Evolutionary conservation across 2,329 filamentous ascomycete species (phyloP).

Genomic region (Monosporascus ibericus): DNA sequence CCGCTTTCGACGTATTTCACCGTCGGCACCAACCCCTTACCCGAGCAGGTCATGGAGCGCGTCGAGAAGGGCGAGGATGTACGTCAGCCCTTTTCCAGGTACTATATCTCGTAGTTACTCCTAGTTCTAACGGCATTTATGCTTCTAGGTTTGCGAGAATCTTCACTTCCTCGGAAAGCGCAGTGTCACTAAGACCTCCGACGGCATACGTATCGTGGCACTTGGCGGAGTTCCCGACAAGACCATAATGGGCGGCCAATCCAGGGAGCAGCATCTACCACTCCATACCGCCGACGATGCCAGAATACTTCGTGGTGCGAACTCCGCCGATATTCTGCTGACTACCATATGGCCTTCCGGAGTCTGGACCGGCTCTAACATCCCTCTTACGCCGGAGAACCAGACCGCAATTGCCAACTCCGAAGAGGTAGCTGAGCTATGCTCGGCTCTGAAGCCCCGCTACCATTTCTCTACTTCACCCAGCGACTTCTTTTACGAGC

Average conservation of each 20-base stretch:
- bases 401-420: conserved; percentile 46
- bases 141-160: conserved; percentile 68
- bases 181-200: conserved; percentile 80
- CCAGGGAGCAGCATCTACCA: conserved; percentile 68
- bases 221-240: conserved; percentile 69
- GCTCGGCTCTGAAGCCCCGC: conserved; percentile 72
- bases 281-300: conserved; percentile 74
- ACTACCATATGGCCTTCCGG: conserved; percentile 80
- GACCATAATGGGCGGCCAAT: conserved; percentile 54
- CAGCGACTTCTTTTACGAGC: conserved; percentile 68
- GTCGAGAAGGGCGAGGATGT: conserved; percentile 62
- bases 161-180: conserved; percentile 85
- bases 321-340: conserved; percentile 78
- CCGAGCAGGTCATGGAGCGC: conserved; percentile 62
- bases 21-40: conserved; percentile 67
- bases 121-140: neutral
- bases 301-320: conserved; percentile 66
- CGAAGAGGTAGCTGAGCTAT: conserved; percentile 73
- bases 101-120: neutral
- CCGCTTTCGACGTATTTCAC: conserved; percentile 89
- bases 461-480: conserved; percentile 79
- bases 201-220: conserved; percentile 81
- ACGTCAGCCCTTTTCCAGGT: conserved; percentile 6
- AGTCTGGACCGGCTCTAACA: conserved; percentile 63
- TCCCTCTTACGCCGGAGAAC: conserved; percentile 48